These are phyloP conservation scores for Fusarium torreyae DNA, from an alignment of 2,329 filamentous ascomycete species.

Conservation along the genomic window DNA sequence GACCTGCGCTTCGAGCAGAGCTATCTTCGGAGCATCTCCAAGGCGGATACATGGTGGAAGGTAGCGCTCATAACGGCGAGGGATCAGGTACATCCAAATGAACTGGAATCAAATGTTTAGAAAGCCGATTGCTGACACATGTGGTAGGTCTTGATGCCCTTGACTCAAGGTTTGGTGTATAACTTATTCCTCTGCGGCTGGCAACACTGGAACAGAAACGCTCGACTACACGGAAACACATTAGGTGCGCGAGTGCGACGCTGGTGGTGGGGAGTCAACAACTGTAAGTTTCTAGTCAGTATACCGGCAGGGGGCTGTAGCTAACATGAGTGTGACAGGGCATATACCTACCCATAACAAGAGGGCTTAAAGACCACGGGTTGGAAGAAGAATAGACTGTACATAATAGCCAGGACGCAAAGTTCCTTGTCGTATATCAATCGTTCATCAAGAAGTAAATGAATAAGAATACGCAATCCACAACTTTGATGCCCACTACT, in stretches of 20 bases:
- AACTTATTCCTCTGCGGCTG: conserved; percentile 88
- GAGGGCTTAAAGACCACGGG: conserved; percentile 11
- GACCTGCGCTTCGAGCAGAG: conserved; percentile 98
- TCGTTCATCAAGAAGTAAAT: neutral
- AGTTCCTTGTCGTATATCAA: neutral
- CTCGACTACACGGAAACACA: conserved; percentile 81
- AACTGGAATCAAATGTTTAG: neutral
- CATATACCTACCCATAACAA: conserved; percentile 66
- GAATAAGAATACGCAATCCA: neutral
- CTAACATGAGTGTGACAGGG: conserved; percentile 60
- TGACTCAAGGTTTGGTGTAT: conserved; percentile 91
- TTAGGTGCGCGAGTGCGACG: conserved; percentile 83
- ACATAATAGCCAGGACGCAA: neutral
- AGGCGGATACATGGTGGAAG: conserved; percentile 83
- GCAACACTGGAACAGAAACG: conserved; percentile 88
- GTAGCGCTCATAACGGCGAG: conserved; percentile 87
- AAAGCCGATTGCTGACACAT: neutral
- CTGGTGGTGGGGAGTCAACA: conserved; percentile 97
- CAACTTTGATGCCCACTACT: neutral
- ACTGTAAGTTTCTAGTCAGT: conserved; percentile 62
- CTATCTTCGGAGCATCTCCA: conserved; percentile 90
- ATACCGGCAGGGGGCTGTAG: neutral
- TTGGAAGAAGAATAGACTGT: neutral
- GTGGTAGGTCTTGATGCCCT: conserved; percentile 82
- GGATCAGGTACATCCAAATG: conserved; percentile 78